phyloP scores from a whole-genome alignment of 2,329 filamentous ascomycete genomes.

The Cladosporium sp. region DNA sequence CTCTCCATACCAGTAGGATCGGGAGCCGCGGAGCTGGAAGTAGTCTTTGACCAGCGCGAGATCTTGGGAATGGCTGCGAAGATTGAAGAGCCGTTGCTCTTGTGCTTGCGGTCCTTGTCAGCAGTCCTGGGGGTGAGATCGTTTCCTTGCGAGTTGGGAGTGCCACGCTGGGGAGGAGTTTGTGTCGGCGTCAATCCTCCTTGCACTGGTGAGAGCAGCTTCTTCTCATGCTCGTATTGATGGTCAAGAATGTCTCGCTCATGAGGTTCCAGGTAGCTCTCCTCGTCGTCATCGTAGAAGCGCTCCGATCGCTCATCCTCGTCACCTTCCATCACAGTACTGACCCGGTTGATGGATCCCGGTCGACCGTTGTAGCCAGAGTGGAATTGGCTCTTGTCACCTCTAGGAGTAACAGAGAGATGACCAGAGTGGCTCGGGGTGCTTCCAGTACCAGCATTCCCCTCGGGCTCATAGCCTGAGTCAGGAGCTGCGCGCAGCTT shows the following conservation, averaged over 20 bases:
- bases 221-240: conserved; percentile 62
- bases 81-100: conserved; percentile 77
- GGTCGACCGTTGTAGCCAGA: conserved; percentile 56
- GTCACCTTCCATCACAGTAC: conserved; percentile 82
- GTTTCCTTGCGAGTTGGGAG: conserved; percentile 60
- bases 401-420: conserved; percentile 44
- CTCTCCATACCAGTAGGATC: conserved; percentile 35
- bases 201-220: conserved; percentile 59
- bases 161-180: conserved; percentile 58
- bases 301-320: conserved; percentile 64
- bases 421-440: conserved; percentile 76
- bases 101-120: conserved; percentile 77
- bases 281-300: conserved; percentile 40
- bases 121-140: conserved; percentile 78
- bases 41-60: conserved; percentile 96
- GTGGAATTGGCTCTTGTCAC: conserved; percentile 44
- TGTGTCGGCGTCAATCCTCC: conserved; percentile 38
- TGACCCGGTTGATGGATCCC: conserved; percentile 76
- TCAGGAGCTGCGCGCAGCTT: conserved; percentile 70
- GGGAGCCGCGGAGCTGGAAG: conserved; percentile 75
- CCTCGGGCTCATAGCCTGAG: conserved; percentile 79
- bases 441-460: conserved; percentile 72
- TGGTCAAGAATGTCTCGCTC: conserved; percentile 50
- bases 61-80: conserved; percentile 73
- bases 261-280: conserved; percentile 51